These are phyloP conservation scores for Achlya hypogyna DNA, from an alignment of 352 stramenopile species.

Conservation along the genomic window DNA sequence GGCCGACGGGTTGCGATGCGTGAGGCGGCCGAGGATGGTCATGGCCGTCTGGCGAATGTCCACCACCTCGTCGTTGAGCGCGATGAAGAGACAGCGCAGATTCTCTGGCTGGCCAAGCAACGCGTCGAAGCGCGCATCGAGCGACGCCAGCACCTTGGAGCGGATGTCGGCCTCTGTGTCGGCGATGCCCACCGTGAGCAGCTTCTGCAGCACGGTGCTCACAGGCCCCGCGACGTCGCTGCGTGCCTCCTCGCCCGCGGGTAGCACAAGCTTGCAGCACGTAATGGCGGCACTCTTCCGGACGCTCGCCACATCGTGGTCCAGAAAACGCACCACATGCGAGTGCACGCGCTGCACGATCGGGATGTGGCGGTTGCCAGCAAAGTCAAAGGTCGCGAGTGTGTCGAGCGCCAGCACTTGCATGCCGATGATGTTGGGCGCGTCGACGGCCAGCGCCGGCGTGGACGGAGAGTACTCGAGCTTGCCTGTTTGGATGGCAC, in stretches of 20 bases:
- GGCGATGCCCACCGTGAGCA: conserved; percentile 78
- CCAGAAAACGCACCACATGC: conserved; percentile 80
- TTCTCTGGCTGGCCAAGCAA: conserved; percentile 77
- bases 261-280: conserved; percentile 76
- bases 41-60: conserved; percentile 84
- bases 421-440: conserved; percentile 58
- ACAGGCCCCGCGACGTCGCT: conserved; percentile 61
- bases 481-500: conserved; percentile 11
- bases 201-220: conserved; percentile 61
- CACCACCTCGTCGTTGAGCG: conserved; percentile 79
- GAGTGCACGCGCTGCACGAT: conserved; percentile 85
- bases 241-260: conserved; percentile 40
- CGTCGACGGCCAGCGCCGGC: conserved; percentile 28
- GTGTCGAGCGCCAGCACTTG: conserved; percentile 78
- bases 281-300: conserved; percentile 82
- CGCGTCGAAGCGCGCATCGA: conserved; percentile 75
- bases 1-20: conserved; percentile 72
- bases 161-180: conserved; percentile 81
- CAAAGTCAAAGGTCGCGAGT: conserved; percentile 79
- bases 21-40: conserved; percentile 79
- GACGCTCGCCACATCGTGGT: conserved; percentile 76
- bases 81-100: conserved; percentile 77
- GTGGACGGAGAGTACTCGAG: conserved; percentile 24
- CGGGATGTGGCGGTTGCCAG: conserved; percentile 73
- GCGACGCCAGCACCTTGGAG: conserved; percentile 61